These are phyloP conservation scores for Chloromonas sp. DNA, from an alignment of 163 green algal genomes.

Conservation along the genomic window DNA sequence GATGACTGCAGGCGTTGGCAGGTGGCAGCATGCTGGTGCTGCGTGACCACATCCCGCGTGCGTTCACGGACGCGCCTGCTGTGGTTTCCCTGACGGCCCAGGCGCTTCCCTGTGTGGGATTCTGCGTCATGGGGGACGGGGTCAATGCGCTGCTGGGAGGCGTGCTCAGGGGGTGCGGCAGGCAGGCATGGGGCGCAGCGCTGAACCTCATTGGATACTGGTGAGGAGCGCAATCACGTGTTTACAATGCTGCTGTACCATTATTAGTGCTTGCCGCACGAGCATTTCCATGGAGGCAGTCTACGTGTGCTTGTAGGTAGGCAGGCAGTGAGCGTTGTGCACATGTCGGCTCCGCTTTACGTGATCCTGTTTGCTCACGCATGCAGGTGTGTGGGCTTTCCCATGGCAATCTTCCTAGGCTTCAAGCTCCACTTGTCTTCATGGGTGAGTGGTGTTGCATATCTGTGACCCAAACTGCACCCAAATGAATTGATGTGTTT, in stretches of 20 bases:
- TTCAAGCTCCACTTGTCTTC: background rate
- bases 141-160: slow-evolving; percentile 20
- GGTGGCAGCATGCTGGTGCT: background rate
- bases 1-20: background rate
- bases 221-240: background rate
- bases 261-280: background rate
- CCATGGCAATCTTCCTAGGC: background rate
- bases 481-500: too few species aligned
- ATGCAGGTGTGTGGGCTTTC: background rate
- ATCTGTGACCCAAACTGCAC: too few species aligned
- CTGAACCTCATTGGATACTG: slow-evolving; percentile 45
- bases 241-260: background rate
- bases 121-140: slow-evolving; percentile 9
- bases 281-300: background rate
- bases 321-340: background rate
- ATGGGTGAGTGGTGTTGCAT: background rate
- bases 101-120: background rate
- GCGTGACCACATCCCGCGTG: background rate
- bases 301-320: background rate
- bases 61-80: background rate
- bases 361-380: background rate
- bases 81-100: background rate
- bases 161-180: slow-evolving; percentile 32
- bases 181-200: slow-evolving; percentile 31
- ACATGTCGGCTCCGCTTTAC: background rate